Percentiles rank a stretch among this genome's conserved stretches.
Conservation (phyloP, 2,329 filamentous ascomycete species). For the Microdochium bolleyi region DNA sequence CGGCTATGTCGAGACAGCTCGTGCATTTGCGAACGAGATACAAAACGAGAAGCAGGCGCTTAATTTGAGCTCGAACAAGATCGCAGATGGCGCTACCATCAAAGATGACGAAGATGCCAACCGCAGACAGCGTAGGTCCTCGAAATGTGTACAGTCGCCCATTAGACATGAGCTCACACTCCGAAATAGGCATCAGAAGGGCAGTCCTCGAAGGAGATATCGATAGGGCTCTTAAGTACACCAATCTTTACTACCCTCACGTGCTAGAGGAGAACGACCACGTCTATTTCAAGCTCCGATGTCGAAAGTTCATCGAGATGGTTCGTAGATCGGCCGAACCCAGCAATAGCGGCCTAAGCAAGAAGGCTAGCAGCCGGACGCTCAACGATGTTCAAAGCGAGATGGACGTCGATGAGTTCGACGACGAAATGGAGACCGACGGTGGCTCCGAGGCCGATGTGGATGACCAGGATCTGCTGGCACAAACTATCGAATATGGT, state of each 20-base stretch:
- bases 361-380: slow-evolving; percentile 27
- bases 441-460: slow-evolving; percentile 23
- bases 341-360: slow-evolving; percentile 39
- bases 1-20: slow-evolving; percentile 88
- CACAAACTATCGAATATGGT: slow-evolving; percentile 71
- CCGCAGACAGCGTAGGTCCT: slow-evolving; percentile 72
- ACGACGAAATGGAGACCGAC: slow-evolving; percentile 49
- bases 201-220: slow-evolving; percentile 90
- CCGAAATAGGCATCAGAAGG: slow-evolving; percentile 64
- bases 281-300: slow-evolving; percentile 81
- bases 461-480: slow-evolving; percentile 40
- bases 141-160: background rate
- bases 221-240: slow-evolving; percentile 79
- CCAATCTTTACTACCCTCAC: slow-evolving; percentile 67
- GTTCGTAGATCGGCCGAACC: slow-evolving; percentile 67
- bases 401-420: slow-evolving; percentile 33
- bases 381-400: slow-evolving; percentile 48
- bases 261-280: slow-evolving; percentile 75
- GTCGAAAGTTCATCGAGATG: slow-evolving; percentile 94
- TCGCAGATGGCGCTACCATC: slow-evolving; percentile 54
- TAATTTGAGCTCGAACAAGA: slow-evolving; percentile 43
- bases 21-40: slow-evolving; percentile 79
- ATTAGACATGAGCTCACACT: slow-evolving; percentile 4
- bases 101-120: slow-evolving; percentile 81
- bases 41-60: slow-evolving; percentile 65